Percentiles rank a stretch among this genome's conserved stretches.
phyloP scores from a whole-genome alignment of 257 asterid genomes.

The Rubia yunnanensis region DNA sequence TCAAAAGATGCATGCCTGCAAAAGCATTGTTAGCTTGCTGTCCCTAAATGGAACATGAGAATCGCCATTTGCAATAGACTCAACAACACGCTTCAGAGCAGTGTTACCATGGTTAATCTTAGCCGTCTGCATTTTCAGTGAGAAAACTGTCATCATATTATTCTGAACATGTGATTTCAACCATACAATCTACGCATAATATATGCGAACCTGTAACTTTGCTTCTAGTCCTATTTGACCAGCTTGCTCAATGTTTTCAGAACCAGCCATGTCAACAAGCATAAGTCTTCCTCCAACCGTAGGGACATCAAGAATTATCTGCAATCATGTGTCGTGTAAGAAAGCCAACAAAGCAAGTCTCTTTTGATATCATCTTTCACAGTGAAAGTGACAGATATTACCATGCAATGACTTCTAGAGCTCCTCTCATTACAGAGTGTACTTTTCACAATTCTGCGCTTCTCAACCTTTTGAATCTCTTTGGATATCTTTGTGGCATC shows the following conservation, averaged over 20 bases:
- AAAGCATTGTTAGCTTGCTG: constrained; percentile 97
- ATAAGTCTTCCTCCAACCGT: constrained; percentile 91
- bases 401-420: constrained; percentile 97
- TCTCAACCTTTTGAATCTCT: constrained; percentile 93
- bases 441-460: constrained; percentile 80
- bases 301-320: constrained; percentile 92
- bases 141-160: constrained; percentile 1
- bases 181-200: neutral
- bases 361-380: neutral
- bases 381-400: constrained; percentile 15
- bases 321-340: constrained; percentile 2
- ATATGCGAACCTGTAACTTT: constrained; percentile 63
- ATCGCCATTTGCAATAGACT: constrained; percentile 93
- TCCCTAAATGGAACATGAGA: constrained; percentile 97
- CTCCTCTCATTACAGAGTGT: constrained; percentile 92
- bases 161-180: neutral
- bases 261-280: constrained; percentile 99
- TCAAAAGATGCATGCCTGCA: constrained; percentile 44
- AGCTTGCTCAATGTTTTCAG: constrained; percentile 96
- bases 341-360: neutral
- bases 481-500: constrained; percentile 87
- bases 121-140: constrained; percentile 50
- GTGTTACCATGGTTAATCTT: constrained; percentile 91
- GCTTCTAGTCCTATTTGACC: constrained; percentile 91
- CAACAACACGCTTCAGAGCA: constrained; percentile 87